phyloP scores from a whole-genome alignment of 2,329 filamentous ascomycete species.

The Fusarium tuaranense region DNA sequence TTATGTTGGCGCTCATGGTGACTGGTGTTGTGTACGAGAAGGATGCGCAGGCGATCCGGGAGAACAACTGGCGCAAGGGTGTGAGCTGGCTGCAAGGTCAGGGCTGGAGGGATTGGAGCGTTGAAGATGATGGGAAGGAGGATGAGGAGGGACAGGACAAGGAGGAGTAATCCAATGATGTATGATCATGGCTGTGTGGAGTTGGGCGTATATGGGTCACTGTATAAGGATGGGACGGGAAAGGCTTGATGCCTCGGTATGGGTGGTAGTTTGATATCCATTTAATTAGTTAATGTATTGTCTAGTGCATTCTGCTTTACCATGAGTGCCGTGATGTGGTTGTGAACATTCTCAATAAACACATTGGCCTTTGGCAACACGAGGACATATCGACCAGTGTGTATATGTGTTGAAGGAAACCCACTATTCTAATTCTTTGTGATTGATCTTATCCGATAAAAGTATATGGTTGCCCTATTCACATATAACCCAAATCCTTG shows the following conservation, averaged over 20 bases:
- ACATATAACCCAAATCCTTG: not conserved
- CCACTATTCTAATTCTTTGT: not conserved
- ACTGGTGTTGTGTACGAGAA: slow-evolving; percentile 83
- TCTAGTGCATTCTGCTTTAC: slow-evolving; percentile 10
- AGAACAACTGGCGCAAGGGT: slow-evolving; percentile 75
- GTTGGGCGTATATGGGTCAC: not conserved
- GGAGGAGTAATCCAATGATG: slow-evolving; percentile 40
- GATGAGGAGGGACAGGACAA: slow-evolving; percentile 51
- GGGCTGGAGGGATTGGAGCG: slow-evolving; percentile 77
- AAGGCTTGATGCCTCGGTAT: slow-evolving; percentile 17
- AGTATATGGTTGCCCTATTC: not conserved
- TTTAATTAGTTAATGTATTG: slow-evolving; percentile 29
- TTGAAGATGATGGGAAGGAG: slow-evolving; percentile 63
- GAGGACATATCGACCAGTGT: not conserved
- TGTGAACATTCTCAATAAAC: not conserved
- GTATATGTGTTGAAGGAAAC: not conserved
- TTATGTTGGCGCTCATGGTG: slow-evolving; percentile 82
- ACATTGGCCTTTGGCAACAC: not conserved
- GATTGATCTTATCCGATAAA: not conserved
- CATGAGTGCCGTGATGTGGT: not conserved
- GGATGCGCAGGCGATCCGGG: slow-evolving; percentile 75
- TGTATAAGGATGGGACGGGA: slow-evolving; percentile 12
- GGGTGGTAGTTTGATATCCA: slow-evolving; percentile 27
- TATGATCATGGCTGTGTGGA: slow-evolving; percentile 19
- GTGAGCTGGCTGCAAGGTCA: slow-evolving; percentile 81